phyloP scores from a whole-genome alignment of 768 basidiomycete species.

The Lactarius pseudohatsudake region DNA sequence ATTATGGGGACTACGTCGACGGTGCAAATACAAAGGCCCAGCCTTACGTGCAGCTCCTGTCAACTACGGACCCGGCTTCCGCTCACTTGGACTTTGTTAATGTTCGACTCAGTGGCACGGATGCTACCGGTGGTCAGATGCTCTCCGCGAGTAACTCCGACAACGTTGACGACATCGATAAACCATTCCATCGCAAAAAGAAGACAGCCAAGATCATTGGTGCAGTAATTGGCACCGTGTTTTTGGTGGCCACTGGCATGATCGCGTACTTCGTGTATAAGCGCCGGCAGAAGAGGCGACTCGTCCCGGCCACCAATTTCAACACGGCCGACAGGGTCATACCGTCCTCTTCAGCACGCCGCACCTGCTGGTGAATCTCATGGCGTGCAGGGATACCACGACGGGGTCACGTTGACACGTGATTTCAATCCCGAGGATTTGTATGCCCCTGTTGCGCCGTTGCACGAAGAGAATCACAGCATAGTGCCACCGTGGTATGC shows the following conservation, averaged over 20 bases:
- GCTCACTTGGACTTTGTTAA: conserved; percentile 40
- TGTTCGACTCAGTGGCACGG: conserved; percentile 32
- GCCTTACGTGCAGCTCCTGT: conserved; percentile 65
- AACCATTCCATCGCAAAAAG: not conserved
- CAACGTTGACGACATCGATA: not conserved
- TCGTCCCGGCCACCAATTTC: not conserved
- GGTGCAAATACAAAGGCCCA: conserved; percentile 39
- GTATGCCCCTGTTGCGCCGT: not conserved
- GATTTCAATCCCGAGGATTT: not conserved
- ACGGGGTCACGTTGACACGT: not conserved
- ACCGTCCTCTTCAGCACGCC: not conserved
- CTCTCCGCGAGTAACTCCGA: not conserved
- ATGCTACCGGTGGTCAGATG: conserved; percentile 18
- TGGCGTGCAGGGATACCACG: no score
- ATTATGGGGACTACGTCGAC: conserved; percentile 63
- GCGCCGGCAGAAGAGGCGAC: not conserved
- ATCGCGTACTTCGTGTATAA: not conserved
- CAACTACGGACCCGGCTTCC: conserved; percentile 49
- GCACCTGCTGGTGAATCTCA: conserved; percentile 20
- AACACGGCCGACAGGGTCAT: not conserved
- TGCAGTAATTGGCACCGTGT: conserved; percentile 6
- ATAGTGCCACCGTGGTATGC: not conserved
- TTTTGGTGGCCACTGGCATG: not conserved
- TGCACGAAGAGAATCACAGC: not conserved
- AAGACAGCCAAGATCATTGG: conserved; percentile 1